Evolutionary conservation across 2,329 filamentous ascomycete genomes (phyloP).

Genomic region (Fusarium sp.): DNA sequence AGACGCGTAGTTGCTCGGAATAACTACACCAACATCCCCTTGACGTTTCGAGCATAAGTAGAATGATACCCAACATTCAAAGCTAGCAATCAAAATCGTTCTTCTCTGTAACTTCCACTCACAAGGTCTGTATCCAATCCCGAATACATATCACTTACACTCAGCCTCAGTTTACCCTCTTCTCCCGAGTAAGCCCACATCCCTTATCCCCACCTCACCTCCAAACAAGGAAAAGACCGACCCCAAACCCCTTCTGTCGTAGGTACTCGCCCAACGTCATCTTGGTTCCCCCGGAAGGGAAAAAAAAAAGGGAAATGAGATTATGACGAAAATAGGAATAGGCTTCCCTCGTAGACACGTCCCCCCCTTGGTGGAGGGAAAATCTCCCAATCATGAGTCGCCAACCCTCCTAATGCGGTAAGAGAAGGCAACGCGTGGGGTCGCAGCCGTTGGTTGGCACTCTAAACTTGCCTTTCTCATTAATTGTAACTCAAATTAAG

Average conservation of each 20-base stretch:
- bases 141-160: background rate
- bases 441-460: background rate
- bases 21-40: background rate
- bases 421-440: slow-evolving; percentile 12
- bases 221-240: slow-evolving; percentile 40
- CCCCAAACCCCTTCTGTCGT: slow-evolving; percentile 36
- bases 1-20: background rate
- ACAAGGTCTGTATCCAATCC: too few relatives aligned
- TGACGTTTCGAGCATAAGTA: background rate
- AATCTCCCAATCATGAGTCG: slow-evolving; percentile 36
- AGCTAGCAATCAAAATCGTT: too few relatives aligned
- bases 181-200: slow-evolving; percentile 14
- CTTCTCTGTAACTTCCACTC: too few relatives aligned
- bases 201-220: slow-evolving; percentile 34
- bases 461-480: slow-evolving; percentile 26
- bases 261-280: slow-evolving; percentile 32
- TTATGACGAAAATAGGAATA: slow-evolving; percentile 55
- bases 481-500: slow-evolving; percentile 3
- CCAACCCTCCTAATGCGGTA: slow-evolving; percentile 36
- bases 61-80: background rate
- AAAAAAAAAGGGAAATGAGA: slow-evolving; percentile 13
- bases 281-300: slow-evolving; percentile 12
- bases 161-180: background rate
- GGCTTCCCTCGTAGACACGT: slow-evolving; percentile 2
- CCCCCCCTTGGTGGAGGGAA: background rate